A percentile compares a stretch with the other conserved stretches of the same genome.
These are phyloP conservation scores for Colletotrichum falcatum DNA, from an alignment of 2,329 filamentous ascomycete genomes.

Conservation along the genomic window DNA sequence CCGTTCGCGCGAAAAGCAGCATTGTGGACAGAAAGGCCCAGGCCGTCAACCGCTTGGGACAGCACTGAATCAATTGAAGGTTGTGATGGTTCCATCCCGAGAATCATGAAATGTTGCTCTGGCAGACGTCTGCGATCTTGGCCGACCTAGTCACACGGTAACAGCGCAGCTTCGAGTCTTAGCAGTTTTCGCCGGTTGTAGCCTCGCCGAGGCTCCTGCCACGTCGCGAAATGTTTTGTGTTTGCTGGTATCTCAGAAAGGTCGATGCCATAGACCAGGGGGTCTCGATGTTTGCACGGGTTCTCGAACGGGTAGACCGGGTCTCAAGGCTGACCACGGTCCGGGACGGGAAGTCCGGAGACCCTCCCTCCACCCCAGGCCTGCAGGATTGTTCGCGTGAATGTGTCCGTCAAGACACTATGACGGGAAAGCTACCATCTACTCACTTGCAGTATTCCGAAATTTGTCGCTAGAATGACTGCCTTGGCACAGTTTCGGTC, in stretches of 20 bases:
- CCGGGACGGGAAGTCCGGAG: constrained; percentile 9
- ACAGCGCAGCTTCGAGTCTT: neutral
- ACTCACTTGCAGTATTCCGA: constrained; percentile 1
- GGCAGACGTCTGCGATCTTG: neutral
- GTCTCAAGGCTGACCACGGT: constrained; percentile 19
- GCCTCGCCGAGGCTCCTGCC: neutral
- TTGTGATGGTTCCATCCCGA: constrained; percentile 20
- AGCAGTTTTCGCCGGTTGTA: neutral
- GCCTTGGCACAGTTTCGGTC: constrained; percentile 1
- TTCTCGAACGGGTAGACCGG: constrained; percentile 5
- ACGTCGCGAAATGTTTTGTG: constrained; percentile 26
- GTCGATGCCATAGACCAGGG: constrained; percentile 32
- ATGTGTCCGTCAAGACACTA: neutral
- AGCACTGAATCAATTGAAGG: constrained; percentile 28
- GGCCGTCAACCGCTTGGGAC: constrained; percentile 40
- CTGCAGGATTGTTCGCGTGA: neutral
- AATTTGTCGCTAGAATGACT: neutral
- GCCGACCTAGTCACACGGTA: no score
- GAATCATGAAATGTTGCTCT: neutral
- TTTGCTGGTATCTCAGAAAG: constrained; percentile 43
- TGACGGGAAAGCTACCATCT: neutral
- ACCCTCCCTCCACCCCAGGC: no score
- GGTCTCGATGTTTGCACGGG: constrained; percentile 25
- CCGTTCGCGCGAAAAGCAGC: constrained; percentile 50
- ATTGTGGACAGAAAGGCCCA: constrained; percentile 39